Percentiles rank a stretch among this genome's conserved stretches.
phyloP scores from a whole-genome alignment of 495 filamentous ascomycete species.

The Oidiodendron maius region DNA sequence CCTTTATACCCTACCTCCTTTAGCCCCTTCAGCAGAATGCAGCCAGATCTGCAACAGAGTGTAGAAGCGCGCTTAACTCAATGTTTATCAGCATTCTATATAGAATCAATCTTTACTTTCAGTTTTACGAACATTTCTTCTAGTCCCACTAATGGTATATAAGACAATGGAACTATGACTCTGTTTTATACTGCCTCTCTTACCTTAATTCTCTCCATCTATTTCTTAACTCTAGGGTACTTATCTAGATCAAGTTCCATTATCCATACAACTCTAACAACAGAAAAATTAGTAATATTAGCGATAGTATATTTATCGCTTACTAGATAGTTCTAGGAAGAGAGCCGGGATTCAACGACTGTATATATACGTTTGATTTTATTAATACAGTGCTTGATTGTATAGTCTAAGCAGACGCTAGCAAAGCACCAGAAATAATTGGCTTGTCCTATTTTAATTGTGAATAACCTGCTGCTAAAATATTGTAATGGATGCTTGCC shows the following conservation, averaged over 20 bases:
- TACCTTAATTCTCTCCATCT: slow-evolving; percentile 56
- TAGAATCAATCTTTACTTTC: too few relatives aligned
- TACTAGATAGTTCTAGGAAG: slow-evolving; percentile 63
- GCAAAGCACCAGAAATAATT: slow-evolving; percentile 89
- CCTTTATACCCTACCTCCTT: too few relatives aligned
- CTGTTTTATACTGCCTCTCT: slow-evolving; percentile 72
- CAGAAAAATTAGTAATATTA: slow-evolving; percentile 57
- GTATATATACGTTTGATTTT: slow-evolving; percentile 78
- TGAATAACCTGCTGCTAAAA: too few relatives aligned
- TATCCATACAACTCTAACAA: slow-evolving; percentile 41
- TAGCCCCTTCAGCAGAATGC: too few relatives aligned
- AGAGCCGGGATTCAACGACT: slow-evolving; percentile 74
- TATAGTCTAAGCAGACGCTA: slow-evolving; percentile 81
- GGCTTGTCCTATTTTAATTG: too few relatives aligned
- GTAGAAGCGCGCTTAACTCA: too few relatives aligned
- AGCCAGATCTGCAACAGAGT: too few relatives aligned
- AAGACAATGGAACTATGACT: slow-evolving; percentile 63
- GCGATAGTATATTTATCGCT: slow-evolving; percentile 78
- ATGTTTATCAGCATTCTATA: too few relatives aligned
- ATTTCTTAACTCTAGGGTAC: slow-evolving; percentile 65
- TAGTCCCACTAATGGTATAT: too few relatives aligned
- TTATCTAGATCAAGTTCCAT: slow-evolving; percentile 69
- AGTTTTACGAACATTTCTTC: too few relatives aligned
- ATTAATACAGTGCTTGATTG: slow-evolving; percentile 72
- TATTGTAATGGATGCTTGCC: too few relatives aligned